Evolutionary conservation across 192 early-diverging fungal species (phyloP).

Genomic region (Entomortierella beljakovae): DNA sequence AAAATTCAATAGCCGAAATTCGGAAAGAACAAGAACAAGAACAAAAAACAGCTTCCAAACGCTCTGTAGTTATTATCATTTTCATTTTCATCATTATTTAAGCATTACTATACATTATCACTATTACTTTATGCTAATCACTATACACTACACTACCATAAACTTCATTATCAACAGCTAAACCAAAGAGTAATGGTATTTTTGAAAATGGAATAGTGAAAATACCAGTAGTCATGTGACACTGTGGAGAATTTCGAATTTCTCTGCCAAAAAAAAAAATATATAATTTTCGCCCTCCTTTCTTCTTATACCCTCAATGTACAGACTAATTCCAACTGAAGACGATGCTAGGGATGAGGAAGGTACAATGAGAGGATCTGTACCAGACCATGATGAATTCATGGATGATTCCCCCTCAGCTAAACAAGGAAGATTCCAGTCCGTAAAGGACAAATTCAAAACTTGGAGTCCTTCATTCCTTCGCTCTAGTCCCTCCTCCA

Average conservation of each 20-base stretch:
- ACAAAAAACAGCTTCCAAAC: conserved; percentile 39
- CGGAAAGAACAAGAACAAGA: conserved; percentile 26
- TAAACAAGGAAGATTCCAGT: conserved; percentile 1
- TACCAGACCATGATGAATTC: conserved; percentile 6
- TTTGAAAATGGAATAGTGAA: too few species aligned
- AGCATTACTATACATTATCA: background rate
- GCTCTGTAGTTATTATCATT: conserved; percentile 8
- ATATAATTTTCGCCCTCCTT: conserved; percentile 1
- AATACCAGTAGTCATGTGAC: too few species aligned
- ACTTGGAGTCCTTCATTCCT: conserved; percentile 21
- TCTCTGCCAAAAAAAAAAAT: too few species aligned
- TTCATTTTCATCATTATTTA: background rate
- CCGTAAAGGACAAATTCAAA: conserved; percentile 24
- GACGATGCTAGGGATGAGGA: conserved; percentile 46
- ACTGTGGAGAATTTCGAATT: too few species aligned
- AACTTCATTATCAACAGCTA: too few species aligned
- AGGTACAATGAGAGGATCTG: conserved; percentile 31
- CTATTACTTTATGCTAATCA: background rate
- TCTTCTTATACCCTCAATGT: conserved; percentile 13
- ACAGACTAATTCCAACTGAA: conserved; percentile 42
- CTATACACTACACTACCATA: too few species aligned
- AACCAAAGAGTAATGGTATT: too few species aligned
- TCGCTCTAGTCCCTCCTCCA: background rate
- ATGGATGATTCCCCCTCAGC: background rate
- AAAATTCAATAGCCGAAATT: conserved; percentile 31